Percentiles rank a stretch among this genome's conserved stretches.
These are phyloP conservation scores for Rhynchosporium secalis DNA, from an alignment of 2,329 filamentous ascomycete species.

Conservation along the genomic window DNA sequence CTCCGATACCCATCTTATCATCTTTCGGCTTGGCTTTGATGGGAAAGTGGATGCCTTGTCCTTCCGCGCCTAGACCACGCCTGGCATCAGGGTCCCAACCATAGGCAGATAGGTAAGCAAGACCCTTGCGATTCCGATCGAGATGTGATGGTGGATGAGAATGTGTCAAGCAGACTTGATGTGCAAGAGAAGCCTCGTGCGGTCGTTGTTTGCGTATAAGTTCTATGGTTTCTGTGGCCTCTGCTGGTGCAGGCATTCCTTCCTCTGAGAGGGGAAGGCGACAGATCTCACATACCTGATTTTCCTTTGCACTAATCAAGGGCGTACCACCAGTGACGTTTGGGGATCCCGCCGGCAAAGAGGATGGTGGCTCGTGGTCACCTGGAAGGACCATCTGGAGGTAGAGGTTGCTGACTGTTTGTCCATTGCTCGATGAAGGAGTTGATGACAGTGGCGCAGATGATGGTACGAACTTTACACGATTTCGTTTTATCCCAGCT, in stretches of 20 bases:
- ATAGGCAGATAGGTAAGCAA: conserved; percentile 63
- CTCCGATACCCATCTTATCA: conserved; percentile 73
- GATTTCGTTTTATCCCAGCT: conserved; percentile 62
- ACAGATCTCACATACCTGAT: conserved; percentile 55
- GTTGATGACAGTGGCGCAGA: conserved; percentile 30
- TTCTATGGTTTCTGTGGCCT: neutral
- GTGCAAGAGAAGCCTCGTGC: conserved; percentile 65
- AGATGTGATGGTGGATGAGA: conserved; percentile 72
- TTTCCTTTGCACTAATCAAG: neutral
- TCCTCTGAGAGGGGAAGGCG: conserved; percentile 50
- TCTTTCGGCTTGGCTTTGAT: conserved; percentile 70
- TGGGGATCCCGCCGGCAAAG: neutral
- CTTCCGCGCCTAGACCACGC: conserved; percentile 67
- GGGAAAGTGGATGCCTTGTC: conserved; percentile 71
- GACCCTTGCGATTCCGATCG: conserved; percentile 68
- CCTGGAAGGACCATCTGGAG: conserved; percentile 60
- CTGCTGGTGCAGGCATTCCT: neutral
- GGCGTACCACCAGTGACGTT: neutral
- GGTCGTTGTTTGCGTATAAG: conserved; percentile 33
- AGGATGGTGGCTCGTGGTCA: conserved; percentile 7
- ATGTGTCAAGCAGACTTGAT: conserved; percentile 69
- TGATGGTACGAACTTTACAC: conserved; percentile 56
- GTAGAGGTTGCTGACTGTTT: conserved; percentile 55
- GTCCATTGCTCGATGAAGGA: conserved; percentile 34
- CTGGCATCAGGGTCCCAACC: conserved; percentile 77